These are phyloP conservation scores for Coemansia sp. DNA, from an alignment of 192 early-diverging fungal species.

Conservation along the genomic window DNA sequence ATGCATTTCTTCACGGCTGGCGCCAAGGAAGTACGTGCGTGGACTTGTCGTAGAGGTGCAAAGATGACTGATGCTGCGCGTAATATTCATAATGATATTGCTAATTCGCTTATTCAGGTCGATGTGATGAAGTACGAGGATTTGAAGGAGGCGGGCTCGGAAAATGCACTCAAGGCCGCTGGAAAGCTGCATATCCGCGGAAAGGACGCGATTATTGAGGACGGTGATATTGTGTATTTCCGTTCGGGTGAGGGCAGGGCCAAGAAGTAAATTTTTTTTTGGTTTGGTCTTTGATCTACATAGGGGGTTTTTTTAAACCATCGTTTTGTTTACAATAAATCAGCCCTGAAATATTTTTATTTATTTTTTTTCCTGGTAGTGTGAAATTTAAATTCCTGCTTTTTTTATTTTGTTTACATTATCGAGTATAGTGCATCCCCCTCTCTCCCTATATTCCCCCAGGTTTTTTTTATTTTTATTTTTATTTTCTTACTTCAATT, in stretches of 20 bases:
- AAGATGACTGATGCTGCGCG: slow-evolving; percentile 91
- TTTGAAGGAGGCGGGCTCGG: slow-evolving; percentile 77
- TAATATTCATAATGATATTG: slow-evolving; percentile 86
- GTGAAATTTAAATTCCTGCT: neutral
- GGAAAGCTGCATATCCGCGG: slow-evolving; percentile 92
- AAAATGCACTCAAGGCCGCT: slow-evolving; percentile 84
- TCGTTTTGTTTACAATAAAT: too few species aligned
- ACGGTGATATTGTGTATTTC: slow-evolving; percentile 91
- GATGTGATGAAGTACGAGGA: slow-evolving; percentile 91
- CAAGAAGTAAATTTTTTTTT: slow-evolving; percentile 33
- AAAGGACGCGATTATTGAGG: slow-evolving; percentile 87
- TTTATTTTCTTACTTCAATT: neutral
- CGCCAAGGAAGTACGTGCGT: slow-evolving; percentile 86
- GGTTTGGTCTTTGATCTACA: neutral
- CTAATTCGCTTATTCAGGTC: slow-evolving; percentile 90
- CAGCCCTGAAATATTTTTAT: neutral
- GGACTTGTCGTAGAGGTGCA: slow-evolving; percentile 81
- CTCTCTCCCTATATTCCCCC: too few species aligned
- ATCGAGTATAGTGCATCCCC: too few species aligned
- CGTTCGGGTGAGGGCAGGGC: slow-evolving; percentile 48
- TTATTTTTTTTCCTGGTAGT: neutral
- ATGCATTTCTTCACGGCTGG: slow-evolving; percentile 96
- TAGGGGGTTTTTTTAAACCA: too few species aligned
- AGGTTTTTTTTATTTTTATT: neutral
- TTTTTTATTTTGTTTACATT: neutral